Evolutionary conservation across 192 early-diverging fungal species (phyloP), one percentile per base, ranked within the genome.

Genomic region (Mortierella alpina): DNA sequence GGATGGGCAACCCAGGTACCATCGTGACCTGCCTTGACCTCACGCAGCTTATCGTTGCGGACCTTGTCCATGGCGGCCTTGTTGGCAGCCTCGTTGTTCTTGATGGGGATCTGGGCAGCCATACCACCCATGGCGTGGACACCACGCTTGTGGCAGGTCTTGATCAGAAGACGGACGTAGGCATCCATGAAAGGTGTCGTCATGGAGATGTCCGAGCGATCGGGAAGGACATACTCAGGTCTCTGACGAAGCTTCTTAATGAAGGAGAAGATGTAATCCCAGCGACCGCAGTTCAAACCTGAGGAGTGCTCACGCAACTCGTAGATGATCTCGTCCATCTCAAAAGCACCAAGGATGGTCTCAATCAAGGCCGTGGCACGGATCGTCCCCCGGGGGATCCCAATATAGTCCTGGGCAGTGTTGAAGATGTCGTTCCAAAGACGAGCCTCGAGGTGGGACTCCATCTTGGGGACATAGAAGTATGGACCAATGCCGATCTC

Each of bases 301-400:
- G 96, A 92, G 47, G 97, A 98, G 89, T 98, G 97, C 39, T 98
- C 93, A 85, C 97, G 95, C 59, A 98, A 89, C 90, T 98, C 97
- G 71, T 95, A 98, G 85, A 98, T 98, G 83, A 98, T 97, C 86
- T 98, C 97, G 72, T 98, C 97, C 97, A 98, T 98, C 85, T 98
- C 95, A 83, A 95, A 98, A 31, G 96, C 91, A 5, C 95, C 97
- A 46, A 95, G 84, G 82, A 98, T 96, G 54, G 97, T 98, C 85
- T 98, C 97, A 82, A 98, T 98, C 82, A 98, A 88, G 18, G 96
- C 95, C 39, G 97, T 98, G 45, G 90, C 96, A 81, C 97, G 95
- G 80, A 98, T 96, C 53, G 96, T 97, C n/a, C 97, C 97, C 67
- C 96, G 93, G 18, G 95, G 94, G 40, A 98, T 82, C 55, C 84